A percentile compares a stretch with the other conserved stretches of the same genome.
These are phyloP conservation scores for Candida schatavii DNA, from an alignment of 805 yeast species.

Conservation along the genomic window DNA sequence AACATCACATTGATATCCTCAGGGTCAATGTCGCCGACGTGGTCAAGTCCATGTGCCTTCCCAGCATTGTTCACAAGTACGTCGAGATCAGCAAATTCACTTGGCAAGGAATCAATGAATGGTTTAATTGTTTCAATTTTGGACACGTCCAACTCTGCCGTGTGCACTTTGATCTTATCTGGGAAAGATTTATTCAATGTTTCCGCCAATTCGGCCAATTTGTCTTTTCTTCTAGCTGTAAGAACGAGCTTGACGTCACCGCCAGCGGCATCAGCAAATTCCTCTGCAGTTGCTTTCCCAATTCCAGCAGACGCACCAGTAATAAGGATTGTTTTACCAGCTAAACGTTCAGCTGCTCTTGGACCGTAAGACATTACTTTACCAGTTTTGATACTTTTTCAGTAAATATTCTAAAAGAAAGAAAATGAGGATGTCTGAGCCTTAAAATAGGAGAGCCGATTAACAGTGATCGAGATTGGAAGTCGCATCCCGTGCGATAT, in stretches of 20 bases:
- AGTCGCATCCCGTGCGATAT: too few species aligned
- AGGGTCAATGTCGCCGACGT: constrained; percentile 64
- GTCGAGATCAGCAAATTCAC: constrained; percentile 61
- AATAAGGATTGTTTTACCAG: constrained; percentile 74
- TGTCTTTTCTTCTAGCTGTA: constrained; percentile 74
- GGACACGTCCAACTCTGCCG: constrained; percentile 48
- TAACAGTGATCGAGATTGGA: too few species aligned
- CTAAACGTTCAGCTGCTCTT: constrained; percentile 75
- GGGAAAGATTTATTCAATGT: constrained; percentile 50
- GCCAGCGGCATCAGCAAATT: constrained; percentile 72
- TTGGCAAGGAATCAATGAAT: constrained; percentile 54
- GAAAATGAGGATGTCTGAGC: neutral
- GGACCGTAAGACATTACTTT: constrained; percentile 60
- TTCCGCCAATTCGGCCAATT: constrained; percentile 47
- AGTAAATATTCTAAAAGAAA: too few species aligned
- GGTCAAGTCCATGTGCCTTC: constrained; percentile 75
- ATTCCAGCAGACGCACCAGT: constrained; percentile 98
- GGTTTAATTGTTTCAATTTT: constrained; percentile 41
- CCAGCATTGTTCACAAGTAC: constrained; percentile 74
- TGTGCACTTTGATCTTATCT: constrained; percentile 49
- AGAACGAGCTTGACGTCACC: constrained; percentile 71
- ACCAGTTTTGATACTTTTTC: too few species aligned
- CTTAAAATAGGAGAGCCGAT: too few species aligned
- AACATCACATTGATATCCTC: constrained; percentile 73
- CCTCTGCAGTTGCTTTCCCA: constrained; percentile 88